Conservation (phyloP, 768 basidiomycete species). For the Lactarius quietus region DNA sequence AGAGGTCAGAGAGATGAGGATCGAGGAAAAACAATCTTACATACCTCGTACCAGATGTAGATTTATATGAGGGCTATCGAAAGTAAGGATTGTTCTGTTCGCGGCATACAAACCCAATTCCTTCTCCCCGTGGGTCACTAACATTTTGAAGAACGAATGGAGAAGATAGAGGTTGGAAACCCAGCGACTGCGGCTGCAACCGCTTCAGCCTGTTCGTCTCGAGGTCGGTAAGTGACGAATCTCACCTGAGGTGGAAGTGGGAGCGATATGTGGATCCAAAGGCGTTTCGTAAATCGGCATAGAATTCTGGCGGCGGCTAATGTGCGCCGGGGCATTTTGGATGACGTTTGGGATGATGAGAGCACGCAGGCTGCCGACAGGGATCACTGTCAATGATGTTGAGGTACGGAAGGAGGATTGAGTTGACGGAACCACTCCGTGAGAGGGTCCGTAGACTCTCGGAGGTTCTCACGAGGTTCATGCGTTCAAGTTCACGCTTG, state of each 20-base stretch:
- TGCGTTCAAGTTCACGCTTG: no score
- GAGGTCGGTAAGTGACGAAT: constrained; percentile 42
- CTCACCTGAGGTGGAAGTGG: constrained; percentile 54
- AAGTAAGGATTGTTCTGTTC: constrained; percentile 81
- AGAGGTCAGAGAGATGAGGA: constrained; percentile 10
- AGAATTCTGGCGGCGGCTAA: constrained; percentile 76
- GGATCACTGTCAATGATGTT: constrained; percentile 38
- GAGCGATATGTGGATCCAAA: no score
- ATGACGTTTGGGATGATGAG: constrained; percentile 38
- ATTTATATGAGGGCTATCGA: constrained; percentile 74
- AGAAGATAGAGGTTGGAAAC: constrained; percentile 20
- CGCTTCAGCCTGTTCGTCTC: constrained; percentile 34
- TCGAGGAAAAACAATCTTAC: constrained; percentile 27
- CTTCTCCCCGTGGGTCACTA: constrained; percentile 71
- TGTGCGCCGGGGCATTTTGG: constrained; percentile 29
- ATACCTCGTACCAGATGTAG: constrained; percentile 72
- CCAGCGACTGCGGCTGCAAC: constrained; percentile 9
- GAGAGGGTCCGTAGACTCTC: no score
- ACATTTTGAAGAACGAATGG: constrained; percentile 33
- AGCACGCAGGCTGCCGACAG: constrained; percentile 25
- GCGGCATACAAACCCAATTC: constrained; percentile 90
- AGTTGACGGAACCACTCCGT: no score
- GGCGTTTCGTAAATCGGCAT: constrained; percentile 70
- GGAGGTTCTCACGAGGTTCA: no score
- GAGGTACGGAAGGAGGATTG: constrained; percentile 43